Percentiles rank a stretch among this genome's conserved stretches.
Conservation (phyloP, 768 basidiomycete genomes). For the Podaxis carcinomalis region DNA sequence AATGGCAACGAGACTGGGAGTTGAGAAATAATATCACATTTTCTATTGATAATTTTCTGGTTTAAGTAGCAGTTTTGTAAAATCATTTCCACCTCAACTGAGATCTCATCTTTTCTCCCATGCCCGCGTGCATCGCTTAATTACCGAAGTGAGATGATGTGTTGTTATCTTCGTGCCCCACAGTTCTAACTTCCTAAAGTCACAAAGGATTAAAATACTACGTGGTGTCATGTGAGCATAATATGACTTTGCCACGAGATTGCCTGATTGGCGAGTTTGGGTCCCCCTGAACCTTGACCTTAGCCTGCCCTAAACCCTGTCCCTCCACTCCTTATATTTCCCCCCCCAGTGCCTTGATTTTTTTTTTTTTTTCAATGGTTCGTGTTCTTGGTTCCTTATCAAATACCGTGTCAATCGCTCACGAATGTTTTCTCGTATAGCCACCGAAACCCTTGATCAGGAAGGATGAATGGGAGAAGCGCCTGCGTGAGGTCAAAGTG, state of each 20-base stretch:
- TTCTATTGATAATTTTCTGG: constrained; percentile 4
- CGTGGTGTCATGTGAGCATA: neutral
- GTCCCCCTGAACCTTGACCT: neutral
- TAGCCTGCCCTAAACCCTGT: constrained; percentile 30
- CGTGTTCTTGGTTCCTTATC: constrained; percentile 17
- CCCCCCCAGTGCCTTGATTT: constrained; percentile 7
- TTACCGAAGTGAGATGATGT: neutral
- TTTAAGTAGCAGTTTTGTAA: neutral
- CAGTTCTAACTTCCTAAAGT: neutral
- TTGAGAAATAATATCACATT: constrained; percentile 21
- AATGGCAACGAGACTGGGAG: constrained; percentile 54
- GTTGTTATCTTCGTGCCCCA: neutral
- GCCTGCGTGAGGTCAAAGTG: constrained; percentile 77
- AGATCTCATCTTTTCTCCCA: neutral
- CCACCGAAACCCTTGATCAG: constrained; percentile 58
- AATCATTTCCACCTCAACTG: constrained; percentile 8
- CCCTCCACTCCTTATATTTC: constrained; percentile 25
- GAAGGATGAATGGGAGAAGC: constrained; percentile 85
- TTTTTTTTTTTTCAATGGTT: constrained; percentile 32
- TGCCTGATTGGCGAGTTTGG: neutral
- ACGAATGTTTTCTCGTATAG: constrained; percentile 14
- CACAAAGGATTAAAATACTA: neutral
- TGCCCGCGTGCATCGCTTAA: neutral
- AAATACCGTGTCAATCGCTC: constrained; percentile 2
- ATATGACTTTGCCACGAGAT: neutral